phyloP scores from a whole-genome alignment of 805 yeast genomes.

The Saccharomycodes ludwigii region DNA sequence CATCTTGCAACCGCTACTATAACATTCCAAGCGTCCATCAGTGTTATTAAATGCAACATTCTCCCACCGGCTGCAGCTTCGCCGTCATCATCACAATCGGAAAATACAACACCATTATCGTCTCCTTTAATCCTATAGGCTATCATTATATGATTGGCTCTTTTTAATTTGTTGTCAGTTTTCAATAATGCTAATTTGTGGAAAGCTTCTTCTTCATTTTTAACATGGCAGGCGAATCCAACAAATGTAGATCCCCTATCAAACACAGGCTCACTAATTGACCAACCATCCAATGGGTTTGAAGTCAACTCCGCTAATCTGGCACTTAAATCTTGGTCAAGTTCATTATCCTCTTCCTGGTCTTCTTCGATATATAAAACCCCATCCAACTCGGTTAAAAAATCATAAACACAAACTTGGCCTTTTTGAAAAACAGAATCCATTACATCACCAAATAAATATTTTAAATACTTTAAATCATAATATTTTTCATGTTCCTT shows the following conservation, averaged over 20 bases:
- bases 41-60: constrained; percentile 61
- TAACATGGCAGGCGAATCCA: constrained; percentile 56
- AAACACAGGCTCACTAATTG: constrained; percentile 56
- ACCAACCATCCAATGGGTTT: constrained; percentile 64
- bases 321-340: constrained; percentile 7
- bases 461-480: constrained; percentile 37
- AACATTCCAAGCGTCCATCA: constrained; percentile 74
- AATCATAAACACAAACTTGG: constrained; percentile 69
- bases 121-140: constrained; percentile 64
- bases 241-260: constrained; percentile 83
- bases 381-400: constrained; percentile 54
- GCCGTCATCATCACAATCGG: constrained; percentile 95
- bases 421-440: constrained; percentile 43
- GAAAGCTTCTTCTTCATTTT: constrained; percentile 57
- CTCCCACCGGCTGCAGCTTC: constrained; percentile 94
- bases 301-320: constrained; percentile 1
- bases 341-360: constrained; percentile 13
- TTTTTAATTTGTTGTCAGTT: constrained; percentile 52
- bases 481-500: constrained; percentile 18
- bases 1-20: constrained; percentile 77
- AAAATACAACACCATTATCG: constrained; percentile 39
- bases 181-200: constrained; percentile 38
- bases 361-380: constrained; percentile 29
- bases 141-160: constrained; percentile 70
- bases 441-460: constrained; percentile 37